Percentiles rank a stretch among this genome's conserved stretches.
Evolutionary conservation across 129 eudicot species (phyloP).

Genomic region (Saussurea involucrata): DNA sequence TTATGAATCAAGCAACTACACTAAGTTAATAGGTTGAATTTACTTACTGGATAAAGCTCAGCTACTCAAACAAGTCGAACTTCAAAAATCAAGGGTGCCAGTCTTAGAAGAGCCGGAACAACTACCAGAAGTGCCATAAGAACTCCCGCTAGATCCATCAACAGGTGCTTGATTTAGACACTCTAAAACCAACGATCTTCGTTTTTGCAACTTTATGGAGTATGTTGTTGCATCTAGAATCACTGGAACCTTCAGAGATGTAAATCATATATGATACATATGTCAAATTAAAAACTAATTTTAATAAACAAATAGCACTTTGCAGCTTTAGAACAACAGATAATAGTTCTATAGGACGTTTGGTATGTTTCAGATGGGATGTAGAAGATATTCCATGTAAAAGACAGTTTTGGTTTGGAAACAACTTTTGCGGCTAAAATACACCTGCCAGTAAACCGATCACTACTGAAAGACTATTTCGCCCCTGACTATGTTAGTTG

Average conservation of each 20-base stretch:
- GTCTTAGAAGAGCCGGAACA: constrained; percentile 72
- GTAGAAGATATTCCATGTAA: not conserved
- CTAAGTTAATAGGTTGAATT: not conserved
- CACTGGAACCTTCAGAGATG: constrained; percentile 61
- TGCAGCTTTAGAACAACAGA: not conserved
- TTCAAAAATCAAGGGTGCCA: constrained; percentile 79
- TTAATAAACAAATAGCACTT: not conserved
- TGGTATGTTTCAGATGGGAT: not conserved
- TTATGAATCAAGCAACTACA: not conserved
- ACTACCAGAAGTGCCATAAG: constrained; percentile 73
- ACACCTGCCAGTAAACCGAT: not conserved
- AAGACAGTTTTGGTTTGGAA: not conserved
- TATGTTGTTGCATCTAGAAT: constrained; percentile 86
- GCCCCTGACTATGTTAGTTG: not conserved
- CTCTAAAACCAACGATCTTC: constrained; percentile 71
- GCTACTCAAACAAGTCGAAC: not conserved
- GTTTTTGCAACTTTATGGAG: constrained; percentile 81
- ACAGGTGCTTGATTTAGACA: constrained; percentile 96
- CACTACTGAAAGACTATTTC: not conserved
- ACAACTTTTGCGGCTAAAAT: not conserved
- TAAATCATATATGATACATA: not conserved
- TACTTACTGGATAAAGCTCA: not conserved
- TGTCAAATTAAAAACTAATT: not conserved
- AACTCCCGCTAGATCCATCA: constrained; percentile 90
- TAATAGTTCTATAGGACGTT: not conserved